Base-by-base conservation (phyloP, 2,329 filamentous ascomycete species). In the Didymella glomerata region DNA sequence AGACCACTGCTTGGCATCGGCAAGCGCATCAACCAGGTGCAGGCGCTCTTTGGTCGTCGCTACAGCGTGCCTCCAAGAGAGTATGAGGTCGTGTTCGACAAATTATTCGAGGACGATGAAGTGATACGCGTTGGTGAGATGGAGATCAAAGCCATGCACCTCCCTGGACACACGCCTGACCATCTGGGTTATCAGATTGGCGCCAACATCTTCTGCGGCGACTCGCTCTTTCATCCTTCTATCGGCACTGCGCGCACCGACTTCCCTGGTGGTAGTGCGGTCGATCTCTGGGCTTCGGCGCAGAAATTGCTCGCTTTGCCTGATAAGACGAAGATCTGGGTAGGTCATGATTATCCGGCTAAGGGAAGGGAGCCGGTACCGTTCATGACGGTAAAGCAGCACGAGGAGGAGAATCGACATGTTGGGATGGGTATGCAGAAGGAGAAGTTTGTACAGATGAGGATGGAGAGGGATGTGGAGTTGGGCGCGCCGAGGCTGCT, bases 91-190 rank as follows among this genome's bases (percentile, higher is more conserved):
- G 81, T 79, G 0, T 88, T 89, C 65, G 84, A 86, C 46, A 72
- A 78, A 6, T 74, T 86, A 1, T 85, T 85, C 38, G 72, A 82
- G 0, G 84, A 88, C 41, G 79, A 85, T 32, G 84, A 87, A 59
- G 58, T 58, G 0, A 87, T 88, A 61, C 18, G 63, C 0, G 78
- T 89, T 36, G 86, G 86, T 0, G 53, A 69, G 0, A 30, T 88
- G 14, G 67, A 62, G 1, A 82, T 74, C 0, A 76, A 69, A 2
- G 84, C 80, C 0, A 68, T 88, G 0, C 82, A 88, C 63, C 80
- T 89, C 0, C 85, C 86, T 0, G 86, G 86, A 0, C 85, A 88
- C 62, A 88, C 85, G 0, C 84, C 85, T 0, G 86, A 88, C 62
- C 85, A 88, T 54, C 66, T 86, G 14, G 86, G 85, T 0, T 89